phyloP scores from a whole-genome alignment of 306 rosid genomes.

The Cicer pinnatifidum region DNA sequence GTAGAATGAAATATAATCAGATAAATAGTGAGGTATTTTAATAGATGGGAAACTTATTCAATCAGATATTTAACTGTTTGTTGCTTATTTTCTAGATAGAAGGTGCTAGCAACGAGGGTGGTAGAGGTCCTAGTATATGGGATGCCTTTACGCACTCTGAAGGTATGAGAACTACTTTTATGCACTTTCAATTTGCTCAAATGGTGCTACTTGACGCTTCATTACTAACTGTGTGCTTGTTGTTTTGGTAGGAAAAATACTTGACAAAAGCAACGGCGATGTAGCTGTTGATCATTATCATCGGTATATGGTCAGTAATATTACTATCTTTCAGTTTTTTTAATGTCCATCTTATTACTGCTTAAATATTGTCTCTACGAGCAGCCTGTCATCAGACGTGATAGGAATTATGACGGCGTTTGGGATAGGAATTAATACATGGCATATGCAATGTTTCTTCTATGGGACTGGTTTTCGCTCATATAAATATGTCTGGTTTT shows the following conservation, averaged over 20 bases:
- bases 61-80: slow-evolving; percentile 32
- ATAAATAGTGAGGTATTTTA: slow-evolving; percentile 19
- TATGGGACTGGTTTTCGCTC: background rate
- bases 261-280: slow-evolving; percentile 83
- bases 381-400: background rate
- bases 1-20: slow-evolving; percentile 23
- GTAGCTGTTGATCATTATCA: slow-evolving; percentile 92
- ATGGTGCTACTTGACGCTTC: slow-evolving; percentile 25
- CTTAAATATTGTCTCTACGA: slow-evolving; percentile 7
- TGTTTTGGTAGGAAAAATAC: slow-evolving; percentile 63
- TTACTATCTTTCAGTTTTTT: slow-evolving; percentile 8
- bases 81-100: slow-evolving; percentile 67
- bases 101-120: slow-evolving; percentile 81
- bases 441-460: slow-evolving; percentile 29
- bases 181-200: slow-evolving; percentile 9
- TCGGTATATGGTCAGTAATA: slow-evolving; percentile 71
- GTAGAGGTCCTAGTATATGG: slow-evolving; percentile 88
- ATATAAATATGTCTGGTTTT: background rate
- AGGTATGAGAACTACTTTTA: slow-evolving; percentile 52
- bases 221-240: slow-evolving; percentile 27
- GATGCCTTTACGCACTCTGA: slow-evolving; percentile 78
- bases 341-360: background rate
- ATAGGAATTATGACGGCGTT: background rate
- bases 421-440: slow-evolving; percentile 32
- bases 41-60: slow-evolving; percentile 2